A percentile compares a stretch with the other conserved stretches of the same genome.
Conservation (phyloP, 2,329 filamentous ascomycete genomes). For the Ilyonectria robusta region DNA sequence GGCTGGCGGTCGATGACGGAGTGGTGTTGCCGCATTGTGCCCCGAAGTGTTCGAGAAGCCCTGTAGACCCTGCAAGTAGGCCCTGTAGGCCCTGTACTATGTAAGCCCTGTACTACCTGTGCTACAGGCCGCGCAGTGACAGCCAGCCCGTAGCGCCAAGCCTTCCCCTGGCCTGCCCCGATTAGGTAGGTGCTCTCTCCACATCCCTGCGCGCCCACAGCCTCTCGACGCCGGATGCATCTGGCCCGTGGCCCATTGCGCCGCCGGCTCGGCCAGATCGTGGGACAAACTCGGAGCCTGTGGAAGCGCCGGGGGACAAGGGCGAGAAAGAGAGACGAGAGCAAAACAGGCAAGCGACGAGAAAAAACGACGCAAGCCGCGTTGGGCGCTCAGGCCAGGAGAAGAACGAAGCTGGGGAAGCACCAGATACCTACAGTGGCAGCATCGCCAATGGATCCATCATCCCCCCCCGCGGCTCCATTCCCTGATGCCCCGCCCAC, state of each 20-base stretch:
- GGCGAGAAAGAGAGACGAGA: not conserved
- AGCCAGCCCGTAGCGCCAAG: not conserved
- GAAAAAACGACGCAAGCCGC: too few relatives aligned
- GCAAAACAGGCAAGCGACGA: not conserved
- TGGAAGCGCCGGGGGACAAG: not conserved
- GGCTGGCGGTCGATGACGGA: not conserved
- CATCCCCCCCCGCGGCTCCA: not conserved
- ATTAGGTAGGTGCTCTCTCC: conserved; percentile 25
- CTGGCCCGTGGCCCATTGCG: conserved; percentile 27
- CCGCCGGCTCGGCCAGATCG: conserved; percentile 8
- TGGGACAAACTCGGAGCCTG: not conserved
- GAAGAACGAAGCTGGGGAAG: not conserved
- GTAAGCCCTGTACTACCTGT: not conserved
- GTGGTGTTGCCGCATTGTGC: not conserved
- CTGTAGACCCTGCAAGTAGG: too few relatives aligned
- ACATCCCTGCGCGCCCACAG: not conserved
- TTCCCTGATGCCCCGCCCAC: conserved; percentile 24
- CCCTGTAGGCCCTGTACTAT: too few relatives aligned
- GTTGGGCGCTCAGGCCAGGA: too few relatives aligned
- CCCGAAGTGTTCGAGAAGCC: not conserved
- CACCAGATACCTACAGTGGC: not conserved
- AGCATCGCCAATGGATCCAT: too few relatives aligned
- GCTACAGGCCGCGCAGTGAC: not conserved
- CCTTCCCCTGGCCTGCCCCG: not conserved
- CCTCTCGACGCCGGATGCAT: not conserved